Conservation (phyloP, 2,329 filamentous ascomycete species). For the Fusarium vanettenii region DNA sequence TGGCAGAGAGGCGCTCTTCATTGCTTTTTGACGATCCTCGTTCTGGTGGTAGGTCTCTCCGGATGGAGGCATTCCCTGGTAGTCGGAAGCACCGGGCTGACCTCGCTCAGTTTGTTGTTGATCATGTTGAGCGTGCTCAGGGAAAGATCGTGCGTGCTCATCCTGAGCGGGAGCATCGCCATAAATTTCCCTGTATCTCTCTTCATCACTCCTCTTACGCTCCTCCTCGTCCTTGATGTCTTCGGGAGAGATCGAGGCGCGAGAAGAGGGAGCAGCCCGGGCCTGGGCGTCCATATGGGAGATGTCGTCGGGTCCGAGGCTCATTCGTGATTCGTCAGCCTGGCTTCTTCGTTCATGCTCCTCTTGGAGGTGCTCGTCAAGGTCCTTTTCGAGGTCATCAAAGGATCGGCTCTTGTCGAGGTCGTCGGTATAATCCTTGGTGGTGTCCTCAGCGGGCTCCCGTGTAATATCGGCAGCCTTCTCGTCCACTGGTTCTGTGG, state of each 20-base stretch:
- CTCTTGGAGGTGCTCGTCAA: constrained; percentile 34
- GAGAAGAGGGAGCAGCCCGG: constrained; percentile 15
- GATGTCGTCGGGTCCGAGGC: constrained; percentile 22
- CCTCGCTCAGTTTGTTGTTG: constrained; percentile 47
- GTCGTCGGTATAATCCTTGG: constrained; percentile 2
- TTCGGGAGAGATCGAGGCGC: constrained; percentile 23
- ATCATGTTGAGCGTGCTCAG: constrained; percentile 13
- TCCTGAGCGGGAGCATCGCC: constrained; percentile 24
- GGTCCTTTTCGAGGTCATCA: constrained; percentile 35
- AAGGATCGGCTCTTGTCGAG: constrained; percentile 23
- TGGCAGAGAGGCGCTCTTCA: constrained; percentile 61
- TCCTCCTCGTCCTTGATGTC: constrained; percentile 37
- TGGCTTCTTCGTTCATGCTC: constrained; percentile 35
- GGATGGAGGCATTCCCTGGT: constrained; percentile 21
- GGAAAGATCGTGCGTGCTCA: constrained; percentile 11
- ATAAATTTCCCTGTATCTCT: constrained; percentile 66
- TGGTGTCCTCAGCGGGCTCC: constrained; percentile 3
- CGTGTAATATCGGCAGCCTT: constrained; percentile 7
- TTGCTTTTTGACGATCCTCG: constrained; percentile 44
- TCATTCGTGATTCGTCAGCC: constrained; percentile 19
- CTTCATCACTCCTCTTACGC: constrained; percentile 58
- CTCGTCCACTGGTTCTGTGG: constrained; percentile 6
- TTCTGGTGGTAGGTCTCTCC: constrained; percentile 45
- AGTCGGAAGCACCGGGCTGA: constrained; percentile 30
- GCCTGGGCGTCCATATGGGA: constrained; percentile 28